Conservation (phyloP, 1,284 basidiomycete genomes). For the Omphalotus olearius region DNA sequence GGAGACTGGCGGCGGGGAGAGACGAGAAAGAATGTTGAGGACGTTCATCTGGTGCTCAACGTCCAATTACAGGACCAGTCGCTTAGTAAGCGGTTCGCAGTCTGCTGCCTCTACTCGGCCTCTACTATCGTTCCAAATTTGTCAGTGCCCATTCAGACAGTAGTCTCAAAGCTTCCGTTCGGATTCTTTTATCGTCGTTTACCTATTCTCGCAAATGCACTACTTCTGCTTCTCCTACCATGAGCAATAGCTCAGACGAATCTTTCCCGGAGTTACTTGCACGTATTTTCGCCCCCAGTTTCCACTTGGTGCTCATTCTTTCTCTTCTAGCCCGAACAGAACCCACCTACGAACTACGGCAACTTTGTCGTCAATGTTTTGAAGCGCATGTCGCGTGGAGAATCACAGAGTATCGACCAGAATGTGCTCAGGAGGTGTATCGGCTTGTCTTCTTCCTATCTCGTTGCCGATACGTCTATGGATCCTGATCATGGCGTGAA, state of each 20-base stretch:
- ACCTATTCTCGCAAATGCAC: conserved; percentile 6
- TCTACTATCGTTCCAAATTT: too few relatives aligned
- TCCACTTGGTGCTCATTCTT: not conserved
- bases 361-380: conserved; percentile 54
- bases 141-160: too few relatives aligned
- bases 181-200: conserved; percentile 4
- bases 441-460: conserved; percentile 67
- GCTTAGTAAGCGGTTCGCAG: too few relatives aligned
- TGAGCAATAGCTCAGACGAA: conserved; percentile 5
- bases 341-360: conserved; percentile 52
- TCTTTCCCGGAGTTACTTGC: conserved; percentile 12
- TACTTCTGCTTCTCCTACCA: conserved; percentile 1
- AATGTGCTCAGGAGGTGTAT: conserved; percentile 57
- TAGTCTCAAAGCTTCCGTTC: conserved; percentile 17
- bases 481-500: conserved; percentile 50
- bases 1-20: conserved; percentile 45
- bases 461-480: conserved; percentile 67
- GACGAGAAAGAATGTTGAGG: conserved; percentile 35
- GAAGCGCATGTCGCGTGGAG: conserved; percentile 36
- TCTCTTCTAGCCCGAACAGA: conserved; percentile 20
- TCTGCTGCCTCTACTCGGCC: too few relatives aligned
- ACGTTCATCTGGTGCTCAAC: conserved; percentile 16
- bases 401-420: conserved; percentile 50
- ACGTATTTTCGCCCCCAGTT: conserved; percentile 4
- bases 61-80: too few relatives aligned